Conservation (phyloP, 2,329 filamentous ascomycete genomes). For the Bipolaris oryzae region DNA sequence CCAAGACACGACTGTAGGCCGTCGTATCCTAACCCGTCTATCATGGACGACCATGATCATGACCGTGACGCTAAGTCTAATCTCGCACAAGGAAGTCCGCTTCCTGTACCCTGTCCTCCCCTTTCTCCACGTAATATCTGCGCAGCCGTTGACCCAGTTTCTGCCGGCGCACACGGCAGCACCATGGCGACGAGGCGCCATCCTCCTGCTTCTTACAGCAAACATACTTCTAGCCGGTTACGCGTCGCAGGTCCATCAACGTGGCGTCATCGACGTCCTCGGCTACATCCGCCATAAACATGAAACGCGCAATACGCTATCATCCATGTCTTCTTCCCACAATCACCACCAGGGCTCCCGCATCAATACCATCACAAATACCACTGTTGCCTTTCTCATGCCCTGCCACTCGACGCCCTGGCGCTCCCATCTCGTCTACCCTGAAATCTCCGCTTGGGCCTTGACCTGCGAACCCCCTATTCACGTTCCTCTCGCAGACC, state of each 20-base stretch:
- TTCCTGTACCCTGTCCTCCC: constrained; percentile 95
- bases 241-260: constrained; percentile 74
- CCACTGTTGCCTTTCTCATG: constrained; percentile 79
- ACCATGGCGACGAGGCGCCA: constrained; percentile 56
- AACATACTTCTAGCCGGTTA: constrained; percentile 78
- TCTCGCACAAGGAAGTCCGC: constrained; percentile 95
- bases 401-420: constrained; percentile 96
- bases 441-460: constrained; percentile 77
- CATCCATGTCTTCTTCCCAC: constrained; percentile 44
- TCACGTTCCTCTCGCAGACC: constrained; percentile 65
- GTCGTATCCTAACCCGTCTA: constrained; percentile 33
- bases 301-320: constrained; percentile 51
- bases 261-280: constrained; percentile 76
- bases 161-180: constrained; percentile 54
- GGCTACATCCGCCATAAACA: constrained; percentile 77
- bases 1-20: constrained; percentile 12
- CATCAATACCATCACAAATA: constrained; percentile 25
- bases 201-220: constrained; percentile 61
- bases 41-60: constrained; percentile 59
- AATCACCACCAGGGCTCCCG: background rate
- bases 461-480: constrained; percentile 90
- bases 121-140: constrained; percentile 79
- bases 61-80: constrained; percentile 72
- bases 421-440: constrained; percentile 83
- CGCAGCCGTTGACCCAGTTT: constrained; percentile 68